phyloP scores from a whole-genome alignment of 805 yeast genomes.

The Pichia deserticola region DNA sequence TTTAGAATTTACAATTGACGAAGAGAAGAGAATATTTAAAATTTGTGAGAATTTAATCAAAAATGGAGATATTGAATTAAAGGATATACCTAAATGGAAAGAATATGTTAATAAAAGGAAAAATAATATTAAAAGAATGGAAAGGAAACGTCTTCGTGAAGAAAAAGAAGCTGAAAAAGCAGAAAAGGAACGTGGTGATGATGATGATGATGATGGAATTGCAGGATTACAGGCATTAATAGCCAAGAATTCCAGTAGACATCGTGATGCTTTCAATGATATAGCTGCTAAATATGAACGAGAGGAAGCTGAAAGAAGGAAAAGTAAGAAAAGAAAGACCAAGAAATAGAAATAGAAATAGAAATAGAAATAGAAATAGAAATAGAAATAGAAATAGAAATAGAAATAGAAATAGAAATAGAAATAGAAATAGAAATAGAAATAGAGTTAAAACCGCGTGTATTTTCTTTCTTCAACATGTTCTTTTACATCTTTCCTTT shows the following conservation, averaged over 20 bases:
- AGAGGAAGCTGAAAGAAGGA: not conserved
- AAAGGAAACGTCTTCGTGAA: conserved; percentile 41
- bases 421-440: too few relatives aligned
- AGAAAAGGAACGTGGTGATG: not conserved
- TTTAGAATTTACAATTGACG: conserved; percentile 50
- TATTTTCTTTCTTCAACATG: too few relatives aligned
- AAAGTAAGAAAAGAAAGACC: not conserved
- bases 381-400: too few relatives aligned
- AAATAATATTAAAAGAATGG: conserved; percentile 39
- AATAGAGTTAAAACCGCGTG: too few relatives aligned
- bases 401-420: too few relatives aligned
- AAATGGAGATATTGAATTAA: conserved; percentile 24
- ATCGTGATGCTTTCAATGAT: conserved; percentile 1
- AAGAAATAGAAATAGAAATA: not conserved
- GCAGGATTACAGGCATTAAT: conserved; percentile 5
- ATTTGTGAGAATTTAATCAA: conserved; percentile 42
- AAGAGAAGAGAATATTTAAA: conserved; percentile 53
- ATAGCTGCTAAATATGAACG: conserved; percentile 3
- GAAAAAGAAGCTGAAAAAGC: not conserved
- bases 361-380: too few relatives aligned
- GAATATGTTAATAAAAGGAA: conserved; percentile 44
- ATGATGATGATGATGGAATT: conserved; percentile 21
- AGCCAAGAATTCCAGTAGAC: conserved; percentile 2
- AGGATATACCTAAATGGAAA: conserved; percentile 27
- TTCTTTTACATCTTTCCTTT: too few relatives aligned